Percentiles rank a stretch among this genome's conserved stretches.
Conservation (phyloP, 768 basidiomycete genomes). For the Boletus rufocinnamomeus region DNA sequence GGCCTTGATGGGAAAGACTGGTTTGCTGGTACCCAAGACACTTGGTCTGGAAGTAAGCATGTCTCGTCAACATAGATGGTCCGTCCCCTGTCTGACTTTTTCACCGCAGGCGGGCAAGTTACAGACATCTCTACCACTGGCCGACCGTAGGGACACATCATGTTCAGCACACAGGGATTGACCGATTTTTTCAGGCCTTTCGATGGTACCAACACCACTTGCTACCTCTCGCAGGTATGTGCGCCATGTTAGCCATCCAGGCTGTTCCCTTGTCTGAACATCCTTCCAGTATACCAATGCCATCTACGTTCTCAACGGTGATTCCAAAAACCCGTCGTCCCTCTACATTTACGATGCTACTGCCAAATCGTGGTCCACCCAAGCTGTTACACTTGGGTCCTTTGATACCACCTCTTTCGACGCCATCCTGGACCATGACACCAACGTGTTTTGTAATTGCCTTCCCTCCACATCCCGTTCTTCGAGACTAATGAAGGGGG, state of each 20-base stretch:
- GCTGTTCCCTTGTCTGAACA: neutral
- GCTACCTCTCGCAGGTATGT: conserved; percentile 69
- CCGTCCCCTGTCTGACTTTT: conserved; percentile 1
- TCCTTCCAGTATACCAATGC: conserved; percentile 73
- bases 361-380: conserved; percentile 76
- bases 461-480: neutral
- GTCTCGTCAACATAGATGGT: neutral
- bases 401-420: conserved; percentile 67
- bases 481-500: conserved; percentile 10
- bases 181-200: conserved; percentile 52
- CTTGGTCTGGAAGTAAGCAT: conserved; percentile 61
- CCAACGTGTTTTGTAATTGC: conserved; percentile 77
- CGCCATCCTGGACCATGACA: conserved; percentile 91
- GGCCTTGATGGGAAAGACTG: conserved; percentile 85
- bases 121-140: conserved; percentile 73
- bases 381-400: conserved; percentile 51
- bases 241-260: neutral
- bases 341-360: conserved; percentile 82
- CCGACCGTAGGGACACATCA: conserved; percentile 61
- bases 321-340: conserved; percentile 63
- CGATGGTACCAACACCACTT: conserved; percentile 60
- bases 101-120: conserved; percentile 37
- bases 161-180: neutral
- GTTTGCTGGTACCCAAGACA: conserved; percentile 67
- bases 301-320: conserved; percentile 81